Evolutionary conservation across 2,329 filamentous ascomycete species (phyloP).

Genomic region (Arthroderma sp.): DNA sequence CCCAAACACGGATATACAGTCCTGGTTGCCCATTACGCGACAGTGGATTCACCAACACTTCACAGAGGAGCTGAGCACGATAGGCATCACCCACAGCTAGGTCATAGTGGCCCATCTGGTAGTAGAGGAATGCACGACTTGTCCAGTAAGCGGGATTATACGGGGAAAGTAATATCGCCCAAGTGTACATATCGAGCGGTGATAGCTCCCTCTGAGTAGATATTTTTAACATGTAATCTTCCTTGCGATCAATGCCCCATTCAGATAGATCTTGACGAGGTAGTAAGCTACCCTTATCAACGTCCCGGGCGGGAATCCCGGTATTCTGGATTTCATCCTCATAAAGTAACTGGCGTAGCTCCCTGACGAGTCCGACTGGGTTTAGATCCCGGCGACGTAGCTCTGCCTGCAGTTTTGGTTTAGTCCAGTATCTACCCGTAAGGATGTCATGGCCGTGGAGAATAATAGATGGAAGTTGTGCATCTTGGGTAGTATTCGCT

Average conservation of each 20-base stretch:
- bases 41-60: constrained; percentile 15
- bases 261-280: constrained; percentile 16
- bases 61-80: constrained; percentile 22
- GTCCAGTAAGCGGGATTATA: constrained; percentile 28
- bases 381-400: constrained; percentile 11
- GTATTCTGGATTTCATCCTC: constrained; percentile 11
- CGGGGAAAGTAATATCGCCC: constrained; percentile 21
- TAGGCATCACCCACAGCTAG: constrained; percentile 27
- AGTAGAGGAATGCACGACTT: constrained; percentile 24
- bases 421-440: constrained; percentile 11
- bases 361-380: constrained; percentile 5
- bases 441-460: constrained; percentile 10
- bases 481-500: neutral
- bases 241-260: constrained; percentile 15
- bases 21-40: constrained; percentile 16
- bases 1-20: constrained; percentile 18
- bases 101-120: constrained; percentile 21
- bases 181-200: constrained; percentile 25
- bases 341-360: constrained; percentile 14
- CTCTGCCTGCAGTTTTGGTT: constrained; percentile 8
- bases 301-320: neutral
- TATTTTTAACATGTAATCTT: constrained; percentile 12
- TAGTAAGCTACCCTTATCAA: constrained; percentile 11
- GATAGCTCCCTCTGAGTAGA: constrained; percentile 9
- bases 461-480: neutral